Percentiles rank a stretch among this genome's conserved stretches.
Evolutionary conservation across 2,329 filamentous ascomycete species (phyloP).

Genomic region (Beauveria asiatica): DNA sequence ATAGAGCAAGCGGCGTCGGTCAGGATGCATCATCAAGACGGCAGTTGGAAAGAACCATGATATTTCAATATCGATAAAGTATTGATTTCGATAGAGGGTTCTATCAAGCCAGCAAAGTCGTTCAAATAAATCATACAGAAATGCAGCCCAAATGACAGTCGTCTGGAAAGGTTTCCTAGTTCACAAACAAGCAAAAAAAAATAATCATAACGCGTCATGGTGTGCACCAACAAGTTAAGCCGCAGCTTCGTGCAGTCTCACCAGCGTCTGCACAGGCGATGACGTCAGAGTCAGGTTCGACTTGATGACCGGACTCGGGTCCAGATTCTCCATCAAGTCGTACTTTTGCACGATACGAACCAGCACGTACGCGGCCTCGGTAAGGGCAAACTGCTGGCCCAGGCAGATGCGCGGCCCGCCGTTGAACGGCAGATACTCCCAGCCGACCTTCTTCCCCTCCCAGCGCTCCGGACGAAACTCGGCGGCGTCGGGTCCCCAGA

Average conservation of each 20-base stretch:
- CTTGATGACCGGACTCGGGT: background rate
- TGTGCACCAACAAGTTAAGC: background rate
- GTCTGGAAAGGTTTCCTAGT: background rate
- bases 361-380: constrained; percentile 60
- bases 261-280: background rate
- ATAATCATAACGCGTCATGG: background rate
- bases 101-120: too few relatives aligned
- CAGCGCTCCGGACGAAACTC: constrained; percentile 31
- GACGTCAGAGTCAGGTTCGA: background rate
- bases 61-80: too few relatives aligned
- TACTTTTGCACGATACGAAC: constrained; percentile 55
- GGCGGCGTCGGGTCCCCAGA: constrained; percentile 27
- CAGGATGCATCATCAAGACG: too few relatives aligned
- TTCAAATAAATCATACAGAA: too few relatives aligned
- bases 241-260: constrained; percentile 2
- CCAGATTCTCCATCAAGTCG: background rate
- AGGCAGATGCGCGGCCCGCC: constrained; percentile 47
- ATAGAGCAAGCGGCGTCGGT: background rate
- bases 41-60: too few relatives aligned
- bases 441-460: constrained; percentile 22
- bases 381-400: constrained; percentile 65
- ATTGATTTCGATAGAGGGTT: too few relatives aligned
- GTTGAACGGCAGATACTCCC: constrained; percentile 29
- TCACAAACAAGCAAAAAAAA: background rate
- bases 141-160: background rate